Conservation (phyloP, 768 basidiomycete species). For the Phlebiopsis flavidoalba region DNA sequence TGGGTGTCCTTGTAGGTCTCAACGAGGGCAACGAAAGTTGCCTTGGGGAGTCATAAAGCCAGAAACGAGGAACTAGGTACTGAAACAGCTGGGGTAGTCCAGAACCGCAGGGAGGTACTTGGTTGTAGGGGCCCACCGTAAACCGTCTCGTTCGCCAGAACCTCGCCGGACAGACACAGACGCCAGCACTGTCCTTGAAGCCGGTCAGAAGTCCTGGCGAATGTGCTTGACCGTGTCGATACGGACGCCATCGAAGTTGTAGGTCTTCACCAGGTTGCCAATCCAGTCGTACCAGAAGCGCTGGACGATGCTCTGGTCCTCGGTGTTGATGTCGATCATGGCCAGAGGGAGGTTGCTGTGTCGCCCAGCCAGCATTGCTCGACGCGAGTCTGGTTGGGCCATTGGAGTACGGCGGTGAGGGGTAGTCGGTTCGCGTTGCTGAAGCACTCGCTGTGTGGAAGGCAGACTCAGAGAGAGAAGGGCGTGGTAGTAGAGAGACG, state of each 20-base stretch:
- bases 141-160: constrained; percentile 36
- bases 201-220: constrained; percentile 46
- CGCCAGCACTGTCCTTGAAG: constrained; percentile 42
- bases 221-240: constrained; percentile 60
- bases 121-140: constrained; percentile 37
- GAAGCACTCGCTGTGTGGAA: constrained; percentile 37
- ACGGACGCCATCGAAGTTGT: constrained; percentile 48
- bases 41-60: constrained; percentile 33
- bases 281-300: constrained; percentile 44
- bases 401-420: constrained; percentile 1
- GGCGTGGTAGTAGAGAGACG: constrained; percentile 19
- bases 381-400: constrained; percentile 40
- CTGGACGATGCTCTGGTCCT: constrained; percentile 36
- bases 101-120: constrained; percentile 38
- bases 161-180: constrained; percentile 56
- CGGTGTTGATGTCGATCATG: constrained; percentile 55
- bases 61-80: constrained; percentile 32
- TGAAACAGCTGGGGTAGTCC: constrained; percentile 46
- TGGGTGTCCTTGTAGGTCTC: constrained; percentile 27
- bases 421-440: constrained; percentile 31
- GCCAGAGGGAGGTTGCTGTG: constrained; percentile 43
- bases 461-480: constrained; percentile 30
- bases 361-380: constrained; percentile 63
- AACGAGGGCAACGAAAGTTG: constrained; percentile 29
- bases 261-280: constrained; percentile 37